Base-by-base conservation (phyloP, 1,284 basidiomycete genomes). In the Ganoderma resinaceum region DNA sequence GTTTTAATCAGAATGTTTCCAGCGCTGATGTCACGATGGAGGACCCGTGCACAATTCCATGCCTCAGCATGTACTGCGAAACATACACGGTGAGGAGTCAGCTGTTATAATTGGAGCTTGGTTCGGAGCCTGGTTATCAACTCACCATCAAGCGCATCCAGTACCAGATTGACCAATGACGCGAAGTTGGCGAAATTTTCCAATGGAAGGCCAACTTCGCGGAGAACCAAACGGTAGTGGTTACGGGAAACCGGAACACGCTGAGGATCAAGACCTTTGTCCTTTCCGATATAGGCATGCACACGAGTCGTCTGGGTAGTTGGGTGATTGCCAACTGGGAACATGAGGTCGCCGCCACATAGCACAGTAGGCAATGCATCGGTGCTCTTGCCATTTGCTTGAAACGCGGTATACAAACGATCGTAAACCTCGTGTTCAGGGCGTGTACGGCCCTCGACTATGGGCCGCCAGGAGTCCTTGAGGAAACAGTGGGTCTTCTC, bases 391-490 rank as follows among this genome's bases (percentile, higher is more conserved):
- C 20, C 9, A 3, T 12, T 14, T 5, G 4, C 49, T 14, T 29
- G 1, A 3, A 29, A 11, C 16, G 26, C 0, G 26, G 11, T n/a
- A 37, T 43, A 38, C 2, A 69, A 42, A 11, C 31, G 55, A 43
- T 66, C 5, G 38, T 69, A 66, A 4, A 69, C 57, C 33, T 57
- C 52, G 20, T 66, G 61, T 35, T 69, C 68, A 1, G 67, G 63
- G 35, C 60, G 63, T 5, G 62, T 53, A 14, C 58, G 43, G 11
- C 49, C 49, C 12, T 37, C 33, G 35, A 65, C 55, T 23, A 52
- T 31, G 14, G 67, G 35, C 9, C 67, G 67, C 68, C 68, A 69
- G 43, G 18, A 65, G 57, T 69, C 68, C 40, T 66, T 69, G n/a
- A 66, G 35, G 16, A 53, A 69, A 33, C 62, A 61, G n/a, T 26